Conservation (phyloP, 768 basidiomycete genomes). For the Xerocomus brunneocitrinus region DNA sequence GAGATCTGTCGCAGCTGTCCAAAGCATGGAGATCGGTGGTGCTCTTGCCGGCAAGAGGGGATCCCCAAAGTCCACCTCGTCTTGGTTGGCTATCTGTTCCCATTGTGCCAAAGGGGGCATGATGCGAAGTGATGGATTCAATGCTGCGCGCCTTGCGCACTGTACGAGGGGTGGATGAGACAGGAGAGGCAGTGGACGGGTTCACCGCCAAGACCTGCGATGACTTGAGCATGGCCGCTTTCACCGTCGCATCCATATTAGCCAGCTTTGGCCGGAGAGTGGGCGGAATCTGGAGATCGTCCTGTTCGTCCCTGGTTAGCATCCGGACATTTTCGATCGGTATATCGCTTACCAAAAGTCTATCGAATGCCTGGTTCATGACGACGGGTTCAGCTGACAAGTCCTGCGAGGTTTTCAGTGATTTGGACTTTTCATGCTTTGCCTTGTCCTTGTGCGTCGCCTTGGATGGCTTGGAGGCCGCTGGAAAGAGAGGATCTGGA, state of each 20-base stretch:
- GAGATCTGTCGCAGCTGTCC: slow-evolving; percentile 34
- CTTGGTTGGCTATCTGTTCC: slow-evolving; percentile 32
- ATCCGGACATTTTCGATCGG: not conserved
- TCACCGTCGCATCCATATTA: slow-evolving; percentile 80
- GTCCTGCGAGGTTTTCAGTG: slow-evolving; percentile 41
- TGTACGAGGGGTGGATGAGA: slow-evolving; percentile 47
- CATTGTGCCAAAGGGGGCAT: slow-evolving; percentile 36
- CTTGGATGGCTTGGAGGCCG: slow-evolving; percentile 30
- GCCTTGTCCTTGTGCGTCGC: slow-evolving; percentile 20
- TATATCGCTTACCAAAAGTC: slow-evolving; percentile 58
- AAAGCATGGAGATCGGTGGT: slow-evolving; percentile 25
- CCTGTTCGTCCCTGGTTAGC: slow-evolving; percentile 40
- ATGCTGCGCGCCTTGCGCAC: slow-evolving; percentile 70
- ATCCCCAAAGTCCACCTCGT: slow-evolving; percentile 23
- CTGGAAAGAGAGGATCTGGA: slow-evolving; percentile 36
- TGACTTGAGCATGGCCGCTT: slow-evolving; percentile 88
- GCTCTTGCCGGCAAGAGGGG: slow-evolving; percentile 29
- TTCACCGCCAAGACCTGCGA: slow-evolving; percentile 58
- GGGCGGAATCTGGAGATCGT: slow-evolving; percentile 84
- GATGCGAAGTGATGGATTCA: slow-evolving; percentile 59
- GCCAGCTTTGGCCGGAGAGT: slow-evolving; percentile 72
- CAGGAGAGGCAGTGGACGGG: slow-evolving; percentile 26
- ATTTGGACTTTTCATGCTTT: slow-evolving; percentile 42
- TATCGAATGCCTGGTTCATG: slow-evolving; percentile 73
- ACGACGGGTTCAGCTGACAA: slow-evolving; percentile 33